Evolutionary conservation across 202 grass and related monocot genomes (phyloP), one percentile per base, ranked within the genome.

Genomic region (Hordeum pubiflorum): DNA sequence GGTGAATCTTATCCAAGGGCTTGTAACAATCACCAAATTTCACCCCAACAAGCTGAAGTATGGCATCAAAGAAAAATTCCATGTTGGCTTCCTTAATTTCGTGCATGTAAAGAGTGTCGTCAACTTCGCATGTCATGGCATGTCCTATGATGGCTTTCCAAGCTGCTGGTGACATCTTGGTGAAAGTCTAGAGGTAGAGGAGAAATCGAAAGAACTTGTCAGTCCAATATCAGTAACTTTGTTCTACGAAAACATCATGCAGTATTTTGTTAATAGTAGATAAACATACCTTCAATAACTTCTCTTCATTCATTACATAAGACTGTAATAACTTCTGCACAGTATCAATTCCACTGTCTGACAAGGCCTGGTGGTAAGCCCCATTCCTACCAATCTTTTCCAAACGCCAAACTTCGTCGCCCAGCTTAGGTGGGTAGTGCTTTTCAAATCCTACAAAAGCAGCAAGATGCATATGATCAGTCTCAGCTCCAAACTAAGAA

Each of bases 391-490:
- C 72, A 62, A 97, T 89, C 40, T 43, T 85, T 62, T 90, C 50
- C 37, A 97, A 75, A 15, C 85, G 87, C 94, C 94, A 97, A 22
- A 94, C 85, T 77, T 90, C 69, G 4, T 97, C 87, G 0, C 64
- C 59, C 15, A 82, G 48, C 80, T 24, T 32, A 55, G 94, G 94
- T 2, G 87, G 87, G 31, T 90, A 58, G 37, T 91, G 85, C 73
- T 97, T 97, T 73, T 89, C 59, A 69, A 87, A 77, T 9, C 34
- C 94, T 97, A 70, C 33, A 83, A 85, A 3, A 63, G 43, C 21
- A 50, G 69, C 78, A 27, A 60, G 24, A 61, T 24, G 17, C 11
- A 52, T 20, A 63, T 65, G 46, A 58, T 69, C 74, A 4, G 11
- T 41, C 18, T 74, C 26, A 48, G 10, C 0, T 68, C 10, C 9